Evolutionary conservation across 192 early-diverging fungal species (phyloP), one percentile per base, ranked within the genome.

Genomic region (Entophlyctis luteolus): DNA sequence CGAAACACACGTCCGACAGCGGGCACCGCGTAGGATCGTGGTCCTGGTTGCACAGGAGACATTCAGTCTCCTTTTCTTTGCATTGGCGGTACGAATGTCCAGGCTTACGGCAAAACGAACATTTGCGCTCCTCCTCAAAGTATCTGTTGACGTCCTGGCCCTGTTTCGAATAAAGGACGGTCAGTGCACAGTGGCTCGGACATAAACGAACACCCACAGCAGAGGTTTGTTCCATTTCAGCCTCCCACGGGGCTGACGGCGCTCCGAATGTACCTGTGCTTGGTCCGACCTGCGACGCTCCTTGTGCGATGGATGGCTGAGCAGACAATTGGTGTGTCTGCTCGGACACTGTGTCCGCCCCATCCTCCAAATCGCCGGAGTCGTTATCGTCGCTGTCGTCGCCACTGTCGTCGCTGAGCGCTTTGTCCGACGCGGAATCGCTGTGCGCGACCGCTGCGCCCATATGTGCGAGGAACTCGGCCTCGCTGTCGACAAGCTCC

Each of bases 11-110:
- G 31, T 63, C 47, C 2, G 60, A 63, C 20, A 63, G 48, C 4
- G 60, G 60, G 50, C 60, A 63, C 4, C 31, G 28, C 16, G 31
- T 63, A 33, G 60, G 60, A 49, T 63, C 60, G 47, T 63, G 60
- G 31, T 63, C 60, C 32, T 63, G 27, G 16, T 63, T 31, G 42
- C 60, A 63, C 10, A 63, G 42, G 10, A 63, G 60, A 33, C 60
- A 63, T 25, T 63, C 60, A 27, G 60, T 63, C 50, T 63, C 60
- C 60, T 63, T 63, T 31, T 63, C 60, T 32, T 63, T 63, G 60
- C 60, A 63, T 28, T 63, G 47, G 4, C 31, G 8, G 1, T 45
- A 48, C 10, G 31, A 4, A 63, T 63, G 60, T 1, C 60, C 60
- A 12, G 48, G 28, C 31, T 63, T 63, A 31, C 60, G 27, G 47